Conservation (phyloP, 495 filamentous ascomycete species). For the Aspergillus coremiiformis region DNA sequence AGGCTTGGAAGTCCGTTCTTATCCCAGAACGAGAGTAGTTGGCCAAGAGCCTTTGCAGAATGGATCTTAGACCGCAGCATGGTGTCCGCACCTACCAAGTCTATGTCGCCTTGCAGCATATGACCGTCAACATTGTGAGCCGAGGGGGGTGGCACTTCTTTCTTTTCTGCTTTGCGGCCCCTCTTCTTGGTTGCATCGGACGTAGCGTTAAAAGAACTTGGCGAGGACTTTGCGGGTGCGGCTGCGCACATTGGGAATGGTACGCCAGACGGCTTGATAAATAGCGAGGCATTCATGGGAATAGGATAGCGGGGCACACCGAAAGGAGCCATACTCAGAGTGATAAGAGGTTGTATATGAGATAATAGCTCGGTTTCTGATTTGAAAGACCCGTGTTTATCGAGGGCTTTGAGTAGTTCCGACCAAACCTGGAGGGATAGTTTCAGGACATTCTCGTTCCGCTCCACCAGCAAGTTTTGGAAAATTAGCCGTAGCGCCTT, state of each 20-base stretch:
- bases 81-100: conserved; percentile 81
- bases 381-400: conserved; percentile 51
- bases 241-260: conserved; percentile 54
- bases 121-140: conserved; percentile 94
- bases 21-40: conserved; percentile 39
- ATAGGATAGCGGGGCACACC: conserved; percentile 83
- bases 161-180: conserved; percentile 75
- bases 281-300: conserved; percentile 79
- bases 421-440: conserved; percentile 84
- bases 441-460: conserved; percentile 68
- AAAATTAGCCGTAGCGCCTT: conserved; percentile 82
- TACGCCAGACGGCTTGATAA: conserved; percentile 90
- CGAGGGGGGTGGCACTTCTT: conserved; percentile 58
- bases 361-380: conserved; percentile 51
- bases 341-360: conserved; percentile 68
- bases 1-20: conserved; percentile 34
- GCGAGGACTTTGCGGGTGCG: conserved; percentile 52
- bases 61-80: conserved; percentile 83
- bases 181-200: conserved; percentile 49
- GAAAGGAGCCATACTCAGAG: conserved; percentile 78
- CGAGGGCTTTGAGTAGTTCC: conserved; percentile 62
- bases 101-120: conserved; percentile 95
- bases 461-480: conserved; percentile 91
- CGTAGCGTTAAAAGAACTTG: conserved; percentile 24
- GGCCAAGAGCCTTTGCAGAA: conserved; percentile 74